Conservation (phyloP, 192 early-diverging fungal genomes). For the Coemansia sp. region DNA sequence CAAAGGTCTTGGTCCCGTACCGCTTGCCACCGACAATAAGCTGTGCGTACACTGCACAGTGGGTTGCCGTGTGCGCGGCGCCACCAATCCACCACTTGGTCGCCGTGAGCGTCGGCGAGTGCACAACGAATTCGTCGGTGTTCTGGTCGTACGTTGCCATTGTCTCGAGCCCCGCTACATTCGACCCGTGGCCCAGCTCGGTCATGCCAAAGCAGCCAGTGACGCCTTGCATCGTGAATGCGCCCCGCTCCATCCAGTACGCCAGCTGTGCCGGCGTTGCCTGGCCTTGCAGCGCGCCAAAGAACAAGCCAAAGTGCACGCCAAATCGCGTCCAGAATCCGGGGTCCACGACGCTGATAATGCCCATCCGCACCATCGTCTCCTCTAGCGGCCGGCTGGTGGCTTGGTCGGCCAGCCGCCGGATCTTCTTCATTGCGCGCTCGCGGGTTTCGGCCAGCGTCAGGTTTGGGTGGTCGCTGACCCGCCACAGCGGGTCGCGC, state of each 20-base stretch:
- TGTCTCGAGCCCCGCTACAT: conserved; percentile 88
- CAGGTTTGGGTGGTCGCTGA: conserved; percentile 76
- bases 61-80: conserved; percentile 86
- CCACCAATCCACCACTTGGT: conserved; percentile 99
- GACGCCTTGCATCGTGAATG: conserved; percentile 74
- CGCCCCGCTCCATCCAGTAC: conserved; percentile 82
- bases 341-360: conserved; percentile 77
- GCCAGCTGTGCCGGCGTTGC: conserved; percentile 79
- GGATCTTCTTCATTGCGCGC: conserved; percentile 80
- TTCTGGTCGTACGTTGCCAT: conserved; percentile 83
- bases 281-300: conserved; percentile 78
- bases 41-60: conserved; percentile 78
- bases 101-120: conserved; percentile 69
- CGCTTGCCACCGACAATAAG: conserved; percentile 73
- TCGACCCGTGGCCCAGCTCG: conserved; percentile 86
- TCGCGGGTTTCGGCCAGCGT: conserved; percentile 71
- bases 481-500: conserved; percentile 76
- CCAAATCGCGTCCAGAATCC: conserved; percentile 89
- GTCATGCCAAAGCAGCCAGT: conserved; percentile 94
- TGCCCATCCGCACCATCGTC: conserved; percentile 74
- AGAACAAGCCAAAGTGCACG: conserved; percentile 87
- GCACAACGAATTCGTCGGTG: conserved; percentile 82
- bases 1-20: conserved; percentile 84
- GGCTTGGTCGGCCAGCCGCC: conserved; percentile 64
- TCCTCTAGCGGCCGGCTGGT: conserved; percentile 64